Base-by-base conservation (phyloP, 148 eudicot genomes). In the Rheum nobile region DNA sequence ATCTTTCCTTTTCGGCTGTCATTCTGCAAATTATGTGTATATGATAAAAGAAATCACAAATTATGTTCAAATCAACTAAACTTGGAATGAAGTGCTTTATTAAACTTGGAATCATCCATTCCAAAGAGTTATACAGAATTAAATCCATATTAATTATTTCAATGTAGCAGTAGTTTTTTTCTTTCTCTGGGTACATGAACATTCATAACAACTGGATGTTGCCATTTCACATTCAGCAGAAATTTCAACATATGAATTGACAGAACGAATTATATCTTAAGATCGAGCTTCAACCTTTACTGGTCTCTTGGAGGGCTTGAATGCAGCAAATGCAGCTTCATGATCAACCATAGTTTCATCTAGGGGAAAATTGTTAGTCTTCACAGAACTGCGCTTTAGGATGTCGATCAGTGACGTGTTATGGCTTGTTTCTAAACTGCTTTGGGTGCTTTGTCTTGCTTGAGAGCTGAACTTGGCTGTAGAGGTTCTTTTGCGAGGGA, bases 391-490 rank as follows among this genome's bases (percentile, higher is more conserved):
- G 67, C 76, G 78, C 83, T 83, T 89, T 78, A 94, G 79, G 71
- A 88, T 77, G 54, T 91, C 96, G 48, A 91, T 86, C 46, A 94
- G 86, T 72, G 97, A 89, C 42, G 80, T 73, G 50, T 78, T 82
- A 3, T 37, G 68, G 72, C 77, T 81, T 71, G 63, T 81, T 77
- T 67, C 73, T 41, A 39, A 6, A 1, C 29, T 71, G 50, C 73
- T 79, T 79, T 85, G 90, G 48, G 79, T 84, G 71, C 87, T 79
- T 71, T 77, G 63, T 79, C 80, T 91, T 73, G 83, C 82, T 78
- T 89, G 93, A 42, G 96, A 91, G 79, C 86, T 81, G 69, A 77
- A 88, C 77, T 91, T 94, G 14, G 90, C 81, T 46, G 88, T 72
- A 13, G 67, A 76, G 59, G 37, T 92, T 85, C 78, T 89, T 75